Evolutionary conservation across 495 filamentous ascomycete species (phyloP), one percentile per base, ranked within the genome.

Genomic region (Immersiella caudata): DNA sequence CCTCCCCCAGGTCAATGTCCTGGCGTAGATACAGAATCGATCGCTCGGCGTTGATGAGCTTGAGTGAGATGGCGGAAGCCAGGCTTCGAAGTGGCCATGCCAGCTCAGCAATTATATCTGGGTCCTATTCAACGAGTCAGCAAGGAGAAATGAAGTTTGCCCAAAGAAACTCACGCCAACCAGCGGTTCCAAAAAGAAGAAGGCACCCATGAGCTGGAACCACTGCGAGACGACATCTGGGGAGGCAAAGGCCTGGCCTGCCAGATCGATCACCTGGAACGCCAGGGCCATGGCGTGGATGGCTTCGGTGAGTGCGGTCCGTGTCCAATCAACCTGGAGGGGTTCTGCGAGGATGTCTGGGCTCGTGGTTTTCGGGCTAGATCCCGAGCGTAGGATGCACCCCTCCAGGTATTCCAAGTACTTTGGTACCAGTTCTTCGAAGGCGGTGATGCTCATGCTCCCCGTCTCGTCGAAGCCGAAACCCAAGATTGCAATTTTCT

Each of bases 251-350:
- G 87, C 75, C 46, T 81, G 81, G 3, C 78, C 71, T 5, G 81
- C 81, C 6, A 83, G 75, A 52, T 91, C 88, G 55, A 94, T 73
- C 25, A 90, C 81, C 51, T 91, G 82, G 66, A 96, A 92, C 51
- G 93, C 75, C 12, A 93, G 79, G 36, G 93, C 87, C 80, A 96
- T 79, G 49, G 89, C 84, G 72, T 93, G 90, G 40, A 89, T 79
- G 21, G 89, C 83, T 73, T 94, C 91, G 33, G 88, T 84, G 40
- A 93, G 78, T 24, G 85, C 79, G 16, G 81, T 86, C 57, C 84
- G 85, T 18, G 79, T 76, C 89, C 91, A 95, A 62, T 84, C 79
- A 22, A 85, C 75, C 69, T 90, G 86, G 25, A 88, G 73, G 50
- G 86, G 82, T 16, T 84, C 82, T 27, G 72, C 78, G 16, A 76